Percentiles rank a stretch among this genome's conserved stretches.
phyloP scores from a whole-genome alignment of 2,329 filamentous ascomycete species.

The Arthrobotrys iridis region DNA sequence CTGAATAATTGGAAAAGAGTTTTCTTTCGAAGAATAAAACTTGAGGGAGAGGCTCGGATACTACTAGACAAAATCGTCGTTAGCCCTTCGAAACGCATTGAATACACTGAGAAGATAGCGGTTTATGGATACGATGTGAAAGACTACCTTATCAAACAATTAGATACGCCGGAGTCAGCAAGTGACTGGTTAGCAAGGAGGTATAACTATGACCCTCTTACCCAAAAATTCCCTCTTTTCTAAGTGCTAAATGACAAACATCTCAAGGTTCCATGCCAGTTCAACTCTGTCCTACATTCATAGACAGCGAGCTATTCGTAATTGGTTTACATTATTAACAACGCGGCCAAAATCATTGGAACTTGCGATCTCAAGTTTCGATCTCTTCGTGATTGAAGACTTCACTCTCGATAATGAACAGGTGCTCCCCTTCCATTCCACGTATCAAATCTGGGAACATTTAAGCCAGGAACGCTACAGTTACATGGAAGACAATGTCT shows the following conservation, averaged over 20 bases:
- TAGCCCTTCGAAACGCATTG: constrained; percentile 75
- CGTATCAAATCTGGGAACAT: too few relatives aligned
- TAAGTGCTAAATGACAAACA: constrained; percentile 20
- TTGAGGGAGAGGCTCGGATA: constrained; percentile 66
- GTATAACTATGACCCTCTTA: constrained; percentile 60
- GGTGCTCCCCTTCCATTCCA: constrained; percentile 59
- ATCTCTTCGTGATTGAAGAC: constrained; percentile 84
- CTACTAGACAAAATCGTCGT: constrained; percentile 75
- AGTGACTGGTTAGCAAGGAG: constrained; percentile 82
- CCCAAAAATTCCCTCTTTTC: neutral
- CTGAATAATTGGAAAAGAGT: constrained; percentile 78
- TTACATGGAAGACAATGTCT: neutral
- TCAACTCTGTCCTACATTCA: constrained; percentile 81
- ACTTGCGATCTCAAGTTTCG: constrained; percentile 80
- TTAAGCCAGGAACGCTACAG: constrained; percentile 56
- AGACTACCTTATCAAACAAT: constrained; percentile 78
- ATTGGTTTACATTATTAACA: constrained; percentile 73
- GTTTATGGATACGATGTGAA: constrained; percentile 85
- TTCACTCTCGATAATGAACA: constrained; percentile 74
- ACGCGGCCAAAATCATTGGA: constrained; percentile 72
- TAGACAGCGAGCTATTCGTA: constrained; percentile 77
- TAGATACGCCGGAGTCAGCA: constrained; percentile 68
- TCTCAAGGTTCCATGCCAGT: constrained; percentile 75
- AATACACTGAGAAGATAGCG: constrained; percentile 76
- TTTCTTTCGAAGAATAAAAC: constrained; percentile 68